Conservation (phyloP, 2,329 filamentous ascomycete species). For the Ophiostoma tasmaniense region DNA sequence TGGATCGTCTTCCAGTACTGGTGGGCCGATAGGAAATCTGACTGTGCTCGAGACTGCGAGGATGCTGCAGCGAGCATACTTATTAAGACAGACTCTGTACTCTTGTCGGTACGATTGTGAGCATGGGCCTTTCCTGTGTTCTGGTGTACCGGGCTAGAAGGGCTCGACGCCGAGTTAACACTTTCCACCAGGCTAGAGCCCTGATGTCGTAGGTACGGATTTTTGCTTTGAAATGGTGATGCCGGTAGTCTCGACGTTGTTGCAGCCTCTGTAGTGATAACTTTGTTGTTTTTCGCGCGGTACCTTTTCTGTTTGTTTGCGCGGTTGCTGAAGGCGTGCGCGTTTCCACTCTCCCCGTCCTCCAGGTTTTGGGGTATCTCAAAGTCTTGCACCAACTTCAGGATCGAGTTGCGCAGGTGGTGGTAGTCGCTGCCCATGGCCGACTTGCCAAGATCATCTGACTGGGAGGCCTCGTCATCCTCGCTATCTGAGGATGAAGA, state of each 20-base stretch:
- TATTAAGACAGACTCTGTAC: slow-evolving; percentile 41
- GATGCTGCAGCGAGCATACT: slow-evolving; percentile 71
- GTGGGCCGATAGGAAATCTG: slow-evolving; percentile 76
- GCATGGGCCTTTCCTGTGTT: not conserved
- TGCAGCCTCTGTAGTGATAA: slow-evolving; percentile 37
- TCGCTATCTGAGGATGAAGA: slow-evolving; percentile 52
- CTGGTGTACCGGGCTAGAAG: not conserved
- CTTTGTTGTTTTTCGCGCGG: slow-evolving; percentile 50
- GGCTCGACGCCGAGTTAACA: not conserved
- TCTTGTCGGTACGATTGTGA: slow-evolving; percentile 24
- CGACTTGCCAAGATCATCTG: slow-evolving; percentile 49
- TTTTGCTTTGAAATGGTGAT: slow-evolving; percentile 40
- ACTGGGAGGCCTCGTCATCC: slow-evolving; percentile 47
- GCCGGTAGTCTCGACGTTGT: not conserved
- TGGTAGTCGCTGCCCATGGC: slow-evolving; percentile 74
- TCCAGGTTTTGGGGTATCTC: slow-evolving; percentile 65
- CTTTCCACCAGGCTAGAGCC: not conserved
- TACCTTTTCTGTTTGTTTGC: slow-evolving; percentile 54
- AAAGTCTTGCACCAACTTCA: slow-evolving; percentile 73
- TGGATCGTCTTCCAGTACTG: slow-evolving; percentile 77
- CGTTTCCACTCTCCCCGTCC: slow-evolving; percentile 44
- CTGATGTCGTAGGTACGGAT: slow-evolving; percentile 32
- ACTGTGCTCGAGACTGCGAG: slow-evolving; percentile 65
- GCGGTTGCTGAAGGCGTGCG: slow-evolving; percentile 60
- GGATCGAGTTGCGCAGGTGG: slow-evolving; percentile 68